Evolutionary conservation across 1,139 yeast species (phyloP).

Genomic region (Trichomonascaceae sp.): DNA sequence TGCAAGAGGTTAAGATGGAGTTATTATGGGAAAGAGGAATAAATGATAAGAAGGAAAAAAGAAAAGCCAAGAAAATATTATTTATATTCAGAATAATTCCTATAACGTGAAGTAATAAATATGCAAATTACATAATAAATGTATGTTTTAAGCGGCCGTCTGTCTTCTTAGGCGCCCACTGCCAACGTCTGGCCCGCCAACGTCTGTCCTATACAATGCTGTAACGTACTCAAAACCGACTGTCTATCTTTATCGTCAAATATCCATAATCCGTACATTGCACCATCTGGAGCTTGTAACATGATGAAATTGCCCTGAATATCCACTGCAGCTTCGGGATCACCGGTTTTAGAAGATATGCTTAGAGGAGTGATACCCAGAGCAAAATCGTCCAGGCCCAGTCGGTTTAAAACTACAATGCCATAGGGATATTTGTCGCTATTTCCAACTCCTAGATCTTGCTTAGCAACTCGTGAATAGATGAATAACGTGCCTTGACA

Average conservation of each 20-base stretch:
- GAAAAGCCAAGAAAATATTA: too few relatives aligned
- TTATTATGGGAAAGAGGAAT: not conserved
- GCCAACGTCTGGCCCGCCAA: too few relatives aligned
- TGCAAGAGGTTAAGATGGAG: not conserved
- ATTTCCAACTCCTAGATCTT: constrained; percentile 18
- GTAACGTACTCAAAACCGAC: constrained; percentile 52
- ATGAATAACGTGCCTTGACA: constrained; percentile 78
- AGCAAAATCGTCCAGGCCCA: constrained; percentile 69
- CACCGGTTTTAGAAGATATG: constrained; percentile 36
- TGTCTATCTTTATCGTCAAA: constrained; percentile 71
- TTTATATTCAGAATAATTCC: too few relatives aligned
- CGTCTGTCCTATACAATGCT: constrained; percentile 34
- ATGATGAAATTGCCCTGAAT: constrained; percentile 75
- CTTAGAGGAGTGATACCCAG: constrained; percentile 67
- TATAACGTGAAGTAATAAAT: too few relatives aligned
- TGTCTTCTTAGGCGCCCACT: too few relatives aligned
- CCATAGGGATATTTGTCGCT: constrained; percentile 58
- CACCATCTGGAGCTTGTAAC: constrained; percentile 67
- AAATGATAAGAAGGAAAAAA: too few relatives aligned
- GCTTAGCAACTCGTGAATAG: constrained; percentile 51
- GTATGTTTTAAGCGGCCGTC: not conserved
- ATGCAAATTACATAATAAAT: not conserved
- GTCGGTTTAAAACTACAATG: constrained; percentile 67
- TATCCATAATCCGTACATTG: constrained; percentile 85
- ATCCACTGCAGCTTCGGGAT: constrained; percentile 64